A percentile compares a stretch with the other conserved stretches of the same genome.
phyloP scores from a whole-genome alignment of 257 asterid genomes.

The Solanum chiquidenum region DNA sequence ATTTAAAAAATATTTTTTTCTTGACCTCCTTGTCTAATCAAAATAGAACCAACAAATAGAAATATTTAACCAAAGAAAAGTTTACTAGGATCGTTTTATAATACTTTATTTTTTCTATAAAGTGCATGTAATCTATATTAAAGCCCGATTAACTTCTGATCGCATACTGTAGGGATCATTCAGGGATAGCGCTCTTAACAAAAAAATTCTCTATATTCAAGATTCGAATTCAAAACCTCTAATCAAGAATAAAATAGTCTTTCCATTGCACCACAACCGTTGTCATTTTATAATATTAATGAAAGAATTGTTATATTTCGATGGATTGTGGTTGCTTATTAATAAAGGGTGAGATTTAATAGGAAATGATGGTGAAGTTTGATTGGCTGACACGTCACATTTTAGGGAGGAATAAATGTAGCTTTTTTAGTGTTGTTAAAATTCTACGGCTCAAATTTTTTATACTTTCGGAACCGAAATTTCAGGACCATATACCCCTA shows the following conservation, averaged over 20 bases:
- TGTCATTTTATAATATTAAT: not conserved
- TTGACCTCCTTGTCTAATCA: not conserved
- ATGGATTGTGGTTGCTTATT: constrained; percentile 27
- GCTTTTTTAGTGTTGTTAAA: constrained; percentile 12
- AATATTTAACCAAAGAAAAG: not conserved
- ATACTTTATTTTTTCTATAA: not conserved
- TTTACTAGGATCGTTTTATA: not conserved
- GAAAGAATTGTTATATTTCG: not conserved
- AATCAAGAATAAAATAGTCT: accelerated
- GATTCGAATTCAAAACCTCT: accelerated
- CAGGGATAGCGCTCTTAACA: accelerated
- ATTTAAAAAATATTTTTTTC: not conserved
- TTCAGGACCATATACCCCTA: not conserved
- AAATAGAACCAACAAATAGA: not conserved
- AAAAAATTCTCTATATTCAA: accelerated
- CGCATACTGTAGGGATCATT: accelerated
- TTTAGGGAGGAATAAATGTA: constrained; percentile 27
- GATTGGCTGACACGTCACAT: constrained; percentile 29
- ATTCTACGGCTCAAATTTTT: constrained; percentile 28
- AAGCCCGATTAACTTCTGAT: no score
- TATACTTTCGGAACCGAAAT: constrained; percentile 26
- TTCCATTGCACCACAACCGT: accelerated
- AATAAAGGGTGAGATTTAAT: constrained; percentile 17
- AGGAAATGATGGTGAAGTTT: constrained; percentile 22
- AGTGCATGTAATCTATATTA: accelerated